Evolutionary conservation across 2,329 filamentous ascomycete species (phyloP).

Genomic region (Tolypocladium sp.): DNA sequence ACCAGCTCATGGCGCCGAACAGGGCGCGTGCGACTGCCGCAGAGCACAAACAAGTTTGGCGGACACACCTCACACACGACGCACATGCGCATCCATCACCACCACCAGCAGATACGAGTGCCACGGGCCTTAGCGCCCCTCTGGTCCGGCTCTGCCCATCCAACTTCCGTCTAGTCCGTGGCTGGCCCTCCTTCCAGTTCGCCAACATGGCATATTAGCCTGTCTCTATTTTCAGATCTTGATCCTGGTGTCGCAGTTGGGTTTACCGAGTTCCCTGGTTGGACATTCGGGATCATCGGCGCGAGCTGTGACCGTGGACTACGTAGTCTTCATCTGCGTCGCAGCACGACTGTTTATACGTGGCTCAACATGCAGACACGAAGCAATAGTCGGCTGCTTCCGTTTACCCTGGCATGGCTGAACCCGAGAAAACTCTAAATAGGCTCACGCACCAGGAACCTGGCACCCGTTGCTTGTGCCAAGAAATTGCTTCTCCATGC

Average conservation of each 20-base stretch:
- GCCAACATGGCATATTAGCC: background rate
- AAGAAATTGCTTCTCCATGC: background rate
- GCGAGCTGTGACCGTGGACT: background rate
- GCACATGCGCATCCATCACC: background rate
- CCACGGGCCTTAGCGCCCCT: background rate
- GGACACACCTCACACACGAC: background rate
- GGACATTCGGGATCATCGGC: too few relatives aligned
- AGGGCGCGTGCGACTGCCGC: background rate
- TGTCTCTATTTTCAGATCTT: background rate
- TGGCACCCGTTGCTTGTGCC: background rate
- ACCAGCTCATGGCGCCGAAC: background rate
- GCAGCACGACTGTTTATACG: background rate
- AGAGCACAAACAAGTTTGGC: background rate
- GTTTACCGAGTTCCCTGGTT: too few relatives aligned
- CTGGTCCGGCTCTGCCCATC: background rate
- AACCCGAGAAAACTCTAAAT: background rate
- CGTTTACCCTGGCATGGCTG: background rate
- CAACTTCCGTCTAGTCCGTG: background rate
- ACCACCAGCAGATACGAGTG: background rate
- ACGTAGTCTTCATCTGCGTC: background rate
- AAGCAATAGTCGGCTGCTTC: background rate
- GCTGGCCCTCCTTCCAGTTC: background rate
- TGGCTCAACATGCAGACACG: background rate
- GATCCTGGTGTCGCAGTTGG: background rate
- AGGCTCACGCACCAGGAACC: background rate